Conservation (phyloP, 2,329 filamentous ascomycete genomes). For the Plenodomus tracheiphilus region DNA sequence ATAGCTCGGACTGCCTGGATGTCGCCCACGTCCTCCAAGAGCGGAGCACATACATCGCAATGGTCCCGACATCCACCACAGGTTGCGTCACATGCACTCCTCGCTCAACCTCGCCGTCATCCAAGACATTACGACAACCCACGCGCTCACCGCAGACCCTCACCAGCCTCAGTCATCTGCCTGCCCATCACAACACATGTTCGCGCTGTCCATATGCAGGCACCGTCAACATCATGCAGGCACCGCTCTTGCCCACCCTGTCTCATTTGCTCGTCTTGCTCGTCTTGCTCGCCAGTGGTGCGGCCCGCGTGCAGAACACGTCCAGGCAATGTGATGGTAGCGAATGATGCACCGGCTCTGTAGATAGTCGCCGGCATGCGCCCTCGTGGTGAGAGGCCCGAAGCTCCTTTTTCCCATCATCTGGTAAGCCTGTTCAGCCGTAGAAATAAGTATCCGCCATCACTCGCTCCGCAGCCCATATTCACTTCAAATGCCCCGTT, state of each 20-base stretch:
- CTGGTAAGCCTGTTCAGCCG: not conserved
- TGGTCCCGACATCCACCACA: not conserved
- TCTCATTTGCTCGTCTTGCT: slow-evolving; percentile 22
- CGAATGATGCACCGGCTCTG: slow-evolving; percentile 17
- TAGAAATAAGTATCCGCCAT: slow-evolving; percentile 17
- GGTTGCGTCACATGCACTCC: slow-evolving; percentile 1
- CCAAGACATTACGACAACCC: slow-evolving; percentile 34
- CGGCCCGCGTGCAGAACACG: slow-evolving; percentile 21
- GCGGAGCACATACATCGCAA: no score
- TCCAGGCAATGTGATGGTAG: slow-evolving; percentile 15
- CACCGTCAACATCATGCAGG: slow-evolving; percentile 34
- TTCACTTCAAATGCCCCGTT: slow-evolving; percentile 25
- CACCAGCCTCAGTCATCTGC: slow-evolving; percentile 35
- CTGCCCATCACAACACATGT: slow-evolving; percentile 29
- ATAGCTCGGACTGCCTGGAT: no score
- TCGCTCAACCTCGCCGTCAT: slow-evolving; percentile 29
- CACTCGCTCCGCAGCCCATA: slow-evolving; percentile 7
- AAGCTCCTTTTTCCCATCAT: not conserved
- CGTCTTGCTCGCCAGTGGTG: slow-evolving; percentile 7
- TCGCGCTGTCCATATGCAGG: slow-evolving; percentile 31
- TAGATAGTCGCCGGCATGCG: not conserved
- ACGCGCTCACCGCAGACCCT: slow-evolving; percentile 29
- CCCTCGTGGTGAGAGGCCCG: not conserved
- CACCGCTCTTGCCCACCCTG: slow-evolving; percentile 24
- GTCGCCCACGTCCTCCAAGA: no score